Percentiles rank a stretch among this genome's conserved stretches.
Conservation (phyloP, 257 asterid genomes). For the Cinchona pubescens region DNA sequence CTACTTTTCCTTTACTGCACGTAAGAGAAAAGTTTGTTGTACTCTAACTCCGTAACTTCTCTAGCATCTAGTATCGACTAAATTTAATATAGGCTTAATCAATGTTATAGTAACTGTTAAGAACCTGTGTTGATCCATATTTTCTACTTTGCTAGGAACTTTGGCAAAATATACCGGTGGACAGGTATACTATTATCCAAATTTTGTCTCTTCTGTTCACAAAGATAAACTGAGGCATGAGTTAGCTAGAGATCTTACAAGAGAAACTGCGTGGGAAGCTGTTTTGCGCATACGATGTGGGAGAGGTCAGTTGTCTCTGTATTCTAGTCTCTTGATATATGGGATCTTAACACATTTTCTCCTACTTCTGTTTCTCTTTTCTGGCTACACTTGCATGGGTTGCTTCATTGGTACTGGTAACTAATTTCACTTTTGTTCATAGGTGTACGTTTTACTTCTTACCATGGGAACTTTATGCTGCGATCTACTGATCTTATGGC, state of each 20-base stretch:
- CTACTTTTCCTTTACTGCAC: neutral
- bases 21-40: neutral
- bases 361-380: neutral
- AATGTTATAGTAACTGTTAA: neutral
- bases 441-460: constrained; percentile 97
- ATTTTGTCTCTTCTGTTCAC: constrained; percentile 66
- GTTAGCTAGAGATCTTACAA: constrained; percentile 84
- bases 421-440: constrained; percentile 22
- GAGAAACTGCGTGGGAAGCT: constrained; percentile 99
- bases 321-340: neutral
- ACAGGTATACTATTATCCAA: constrained; percentile 90
- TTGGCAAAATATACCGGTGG: constrained; percentile 98
- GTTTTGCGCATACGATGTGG: constrained; percentile 99
- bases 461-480: constrained; percentile 97
- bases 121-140: neutral
- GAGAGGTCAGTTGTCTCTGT: constrained; percentile 54
- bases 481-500: constrained; percentile 94
- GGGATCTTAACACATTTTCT: neutral
- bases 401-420: neutral
- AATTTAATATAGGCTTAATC: neutral
- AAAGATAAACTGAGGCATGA: constrained; percentile 79
- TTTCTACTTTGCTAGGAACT: constrained; percentile 50
- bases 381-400: neutral
- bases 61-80: neutral
- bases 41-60: neutral